Evolutionary conservation across 202 grass and related monocot species (phyloP), one percentile per base, ranked within the genome.

Genomic region (Digitaria exilis): DNA sequence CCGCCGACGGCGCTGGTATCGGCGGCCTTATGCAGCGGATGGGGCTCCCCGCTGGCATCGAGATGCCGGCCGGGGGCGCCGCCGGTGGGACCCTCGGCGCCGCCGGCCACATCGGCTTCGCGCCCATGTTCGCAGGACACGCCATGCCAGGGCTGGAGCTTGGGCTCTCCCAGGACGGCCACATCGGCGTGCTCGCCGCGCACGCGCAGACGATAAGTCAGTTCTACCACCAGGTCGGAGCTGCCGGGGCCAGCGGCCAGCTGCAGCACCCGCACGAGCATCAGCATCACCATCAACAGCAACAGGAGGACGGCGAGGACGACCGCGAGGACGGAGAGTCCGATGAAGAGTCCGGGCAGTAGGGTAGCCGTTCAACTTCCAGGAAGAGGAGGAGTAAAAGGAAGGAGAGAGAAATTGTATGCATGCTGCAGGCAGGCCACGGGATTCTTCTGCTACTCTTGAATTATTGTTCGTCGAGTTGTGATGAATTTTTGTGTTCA

Each of bases 141-240:
- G 78, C 83, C 26, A 88, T 91, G 84, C 96, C 96, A 9, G 96
- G 93, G 12, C 80, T 98, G 9, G 96, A 98, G 87, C 87, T 98
- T 46, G 96, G 91, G 2, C 89, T 98, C 0, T 84, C 96, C 3
- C 93, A 98, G 86, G 93, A 94, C 37, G 95, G 92, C 30, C 88
- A 89, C 58, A 91, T 97, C 50, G 94, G 94, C 29, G 88, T 90
- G 35, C 73, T 94, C n/a, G 81, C 84, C 41, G 78, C 85, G 21
- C 89, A 91, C 59, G 78, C 85, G 17, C 89, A 91, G 84, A 85
- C 87, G 59, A 77, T 98, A 74, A 92, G 86, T 57, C 92, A 89
- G 58, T 89, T 88, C 75, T 92, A 94, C 86, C 92, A 92, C 81
- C 91, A 90, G 48, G 77, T 88, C 7, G 87, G 87, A 30, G 29